phyloP scores from a whole-genome alignment of 192 early-diverging fungal genomes.

The Gigaspora rosea region DNA sequence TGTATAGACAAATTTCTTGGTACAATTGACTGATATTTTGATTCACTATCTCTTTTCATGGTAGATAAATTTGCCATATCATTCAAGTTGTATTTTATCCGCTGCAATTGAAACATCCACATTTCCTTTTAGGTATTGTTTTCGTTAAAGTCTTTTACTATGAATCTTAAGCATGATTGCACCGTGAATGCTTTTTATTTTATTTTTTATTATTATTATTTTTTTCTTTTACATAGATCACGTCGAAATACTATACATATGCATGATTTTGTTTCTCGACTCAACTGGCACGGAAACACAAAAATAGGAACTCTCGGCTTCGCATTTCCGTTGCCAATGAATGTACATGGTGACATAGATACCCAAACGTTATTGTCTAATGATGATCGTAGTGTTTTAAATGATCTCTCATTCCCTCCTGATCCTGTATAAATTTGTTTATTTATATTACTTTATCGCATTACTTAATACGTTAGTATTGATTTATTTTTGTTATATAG shows the following conservation, averaged over 20 bases:
- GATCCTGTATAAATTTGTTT: neutral
- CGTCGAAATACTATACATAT: conserved; percentile 33
- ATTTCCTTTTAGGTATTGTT: conserved; percentile 44
- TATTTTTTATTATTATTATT: neutral
- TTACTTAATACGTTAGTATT: neutral
- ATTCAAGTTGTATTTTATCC: conserved; percentile 57
- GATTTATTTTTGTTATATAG: neutral
- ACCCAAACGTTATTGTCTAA: neutral
- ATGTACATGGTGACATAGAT: conserved; percentile 31
- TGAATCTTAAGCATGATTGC: neutral
- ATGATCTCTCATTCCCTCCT: neutral
- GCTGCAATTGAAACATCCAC: conserved; percentile 53
- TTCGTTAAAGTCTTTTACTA: neutral
- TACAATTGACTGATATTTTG: no score
- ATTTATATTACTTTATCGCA: neutral
- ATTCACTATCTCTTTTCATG: neutral
- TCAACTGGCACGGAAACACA: conserved; percentile 51
- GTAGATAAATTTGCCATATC: conserved; percentile 46
- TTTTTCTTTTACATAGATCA: conserved; percentile 28
- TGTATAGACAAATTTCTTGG: no score
- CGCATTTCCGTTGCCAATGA: conserved; percentile 42
- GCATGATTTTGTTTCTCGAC: conserved; percentile 37
- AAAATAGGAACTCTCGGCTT: conserved; percentile 43
- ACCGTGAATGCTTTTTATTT: neutral
- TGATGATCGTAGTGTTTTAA: neutral